Evolutionary conservation across 129 eudicot genomes (phyloP), one percentile per base, ranked within the genome.

Genomic region (Chrysanthemum lavandulifolium): DNA sequence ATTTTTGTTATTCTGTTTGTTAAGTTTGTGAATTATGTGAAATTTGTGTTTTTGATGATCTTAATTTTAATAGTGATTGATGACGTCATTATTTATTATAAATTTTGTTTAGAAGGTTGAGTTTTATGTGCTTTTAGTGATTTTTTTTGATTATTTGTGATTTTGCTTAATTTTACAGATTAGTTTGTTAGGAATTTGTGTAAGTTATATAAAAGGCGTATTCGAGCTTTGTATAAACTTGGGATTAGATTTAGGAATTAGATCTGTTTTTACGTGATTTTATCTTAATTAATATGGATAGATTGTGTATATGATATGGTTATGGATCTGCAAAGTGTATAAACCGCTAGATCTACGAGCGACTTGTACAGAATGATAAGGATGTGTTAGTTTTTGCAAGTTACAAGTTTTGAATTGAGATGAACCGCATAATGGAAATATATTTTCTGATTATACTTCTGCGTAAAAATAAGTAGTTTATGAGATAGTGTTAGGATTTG

Each of bases 311-410:
- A 36, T 21, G 61, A 21, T 48, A 13, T 57, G 61, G 11, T 33
- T 58, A 27, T 25, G 18, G 69, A 68, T 59, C 75, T 77, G 47
- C 49, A 68, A 60, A 63, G 1, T 6, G 2, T 65, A 25, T 36
- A 53, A 55, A 8, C 2, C 64, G 31, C 56, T 21, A 15, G 73
- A 69, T 69, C 36, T 51, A 53, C 33, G 48, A 21, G 53, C 45
- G n/a, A 58, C 13, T 19, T 57, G 58, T 43, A 40, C 55, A 58
- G 47, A 71, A 6, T 23, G 25, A 23, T 23, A 23, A 23, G 25
- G 25, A 23, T 23, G 25, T 1, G 25, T 23, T 23, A 23, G 25
- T 23, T 23, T 23, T 23, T n/a, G 25, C 25, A 23, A 23, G 10
- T 16, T 43, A 45, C 63, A 71, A 58, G 27, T 23, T 72, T 13